These are phyloP conservation scores for Thamnidium elegans DNA, from an alignment of 192 early-diverging fungal genomes.

Conservation along the genomic window DNA sequence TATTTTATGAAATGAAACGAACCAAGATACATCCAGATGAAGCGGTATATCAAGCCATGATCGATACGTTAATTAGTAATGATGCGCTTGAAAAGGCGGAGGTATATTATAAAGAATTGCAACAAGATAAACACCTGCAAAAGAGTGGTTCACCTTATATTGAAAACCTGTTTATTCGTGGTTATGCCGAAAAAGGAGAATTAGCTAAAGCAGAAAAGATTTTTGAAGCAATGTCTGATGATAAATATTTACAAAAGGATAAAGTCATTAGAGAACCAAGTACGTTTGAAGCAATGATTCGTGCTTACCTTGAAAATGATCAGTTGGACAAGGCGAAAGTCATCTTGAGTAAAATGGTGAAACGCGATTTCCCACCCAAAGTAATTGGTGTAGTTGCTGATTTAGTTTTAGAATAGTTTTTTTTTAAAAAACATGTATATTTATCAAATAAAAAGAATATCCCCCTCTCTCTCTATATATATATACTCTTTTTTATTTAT, in stretches of 20 bases:
- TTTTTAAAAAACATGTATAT: neutral
- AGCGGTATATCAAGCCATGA: conserved; percentile 49
- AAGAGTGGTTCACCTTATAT: conserved; percentile 49
- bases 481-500: too few relatives aligned
- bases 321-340: conserved; percentile 35
- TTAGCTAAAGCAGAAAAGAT: conserved; percentile 40
- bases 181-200: conserved; percentile 42
- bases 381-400: conserved; percentile 36
- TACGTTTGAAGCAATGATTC: conserved; percentile 58
- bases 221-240: conserved; percentile 50
- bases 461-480: neutral
- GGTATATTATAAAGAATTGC: conserved; percentile 38
- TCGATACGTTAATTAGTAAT: conserved; percentile 50
- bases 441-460: neutral
- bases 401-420: conserved; percentile 17
- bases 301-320: conserved; percentile 46
- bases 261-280: conserved; percentile 51
- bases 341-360: conserved; percentile 31
- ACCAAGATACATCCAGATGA: conserved; percentile 42
- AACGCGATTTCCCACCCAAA: conserved; percentile 42
- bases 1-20: conserved; percentile 41
- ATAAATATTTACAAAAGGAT: conserved; percentile 19
- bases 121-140: conserved; percentile 23
- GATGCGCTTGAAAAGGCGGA: conserved; percentile 40
- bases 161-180: conserved; percentile 56